Percentiles rank a stretch among this genome's conserved stretches.
Conservation (phyloP, 768 basidiomycete species). For the Macrolepiota dolichaula region DNA sequence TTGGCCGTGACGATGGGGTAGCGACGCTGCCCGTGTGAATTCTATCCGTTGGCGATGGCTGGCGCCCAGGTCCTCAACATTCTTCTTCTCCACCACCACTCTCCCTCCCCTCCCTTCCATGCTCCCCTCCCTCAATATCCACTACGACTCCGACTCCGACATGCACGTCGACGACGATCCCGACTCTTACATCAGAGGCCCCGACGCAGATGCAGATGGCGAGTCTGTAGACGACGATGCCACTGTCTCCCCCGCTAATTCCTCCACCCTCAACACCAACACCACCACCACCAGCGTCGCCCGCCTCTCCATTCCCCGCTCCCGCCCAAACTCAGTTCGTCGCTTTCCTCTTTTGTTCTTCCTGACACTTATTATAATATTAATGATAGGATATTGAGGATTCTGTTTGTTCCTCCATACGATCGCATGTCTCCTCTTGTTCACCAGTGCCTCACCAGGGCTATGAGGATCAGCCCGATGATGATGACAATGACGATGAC, state of each 20-base stretch:
- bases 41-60: slow-evolving; percentile 53
- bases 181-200: slow-evolving; percentile 45
- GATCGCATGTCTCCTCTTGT: slow-evolving; percentile 16
- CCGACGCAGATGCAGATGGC: slow-evolving; percentile 61
- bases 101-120: slow-evolving; percentile 21
- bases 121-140: slow-evolving; percentile 45
- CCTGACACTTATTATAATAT: not conserved
- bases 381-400: slow-evolving; percentile 45
- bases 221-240: slow-evolving; percentile 59
- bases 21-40: slow-evolving; percentile 55
- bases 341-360: slow-evolving; percentile 14
- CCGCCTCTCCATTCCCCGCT: slow-evolving; percentile 20
- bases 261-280: slow-evolving; percentile 30
- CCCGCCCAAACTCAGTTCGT: slow-evolving; percentile 40
- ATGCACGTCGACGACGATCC: slow-evolving; percentile 72
- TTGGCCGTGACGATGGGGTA: slow-evolving; percentile 58
- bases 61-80: slow-evolving; percentile 43
- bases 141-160: slow-evolving; percentile 60
- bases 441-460: slow-evolving; percentile 30
- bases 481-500: slow-evolving; percentile 51
- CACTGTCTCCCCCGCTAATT: slow-evolving; percentile 26
- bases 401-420: slow-evolving; percentile 45
- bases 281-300: slow-evolving; percentile 25
- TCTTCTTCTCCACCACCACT: slow-evolving; percentile 33
- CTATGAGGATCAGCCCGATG: slow-evolving; percentile 58